These are phyloP conservation scores for Hanseniaspora lachancei DNA, from an alignment of 805 yeast species.

Conservation along the genomic window DNA sequence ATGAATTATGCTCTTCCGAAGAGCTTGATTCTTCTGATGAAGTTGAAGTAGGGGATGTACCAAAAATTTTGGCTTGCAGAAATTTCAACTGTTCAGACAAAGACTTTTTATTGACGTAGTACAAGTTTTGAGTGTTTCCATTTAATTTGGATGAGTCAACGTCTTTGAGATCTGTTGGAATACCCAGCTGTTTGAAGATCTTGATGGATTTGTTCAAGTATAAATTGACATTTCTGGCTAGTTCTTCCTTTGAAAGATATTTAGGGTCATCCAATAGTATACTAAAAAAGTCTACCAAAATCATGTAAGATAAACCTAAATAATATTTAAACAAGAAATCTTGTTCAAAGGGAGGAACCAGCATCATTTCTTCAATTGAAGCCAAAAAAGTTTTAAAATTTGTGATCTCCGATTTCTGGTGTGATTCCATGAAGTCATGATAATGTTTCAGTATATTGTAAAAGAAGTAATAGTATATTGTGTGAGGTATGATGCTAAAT, in stretches of 20 bases:
- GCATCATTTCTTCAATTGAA: conserved; percentile 9
- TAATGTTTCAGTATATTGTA: conserved; percentile 4
- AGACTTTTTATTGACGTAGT: not conserved
- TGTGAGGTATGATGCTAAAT: conserved; percentile 1
- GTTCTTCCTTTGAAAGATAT: not conserved
- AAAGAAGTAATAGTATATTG: conserved; percentile 2
- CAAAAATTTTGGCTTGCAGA: conserved; percentile 5
- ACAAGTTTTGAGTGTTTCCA: not conserved
- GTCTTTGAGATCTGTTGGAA: not conserved
- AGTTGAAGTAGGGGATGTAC: not conserved
- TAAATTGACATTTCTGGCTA: conserved; percentile 1
- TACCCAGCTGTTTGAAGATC: not conserved
- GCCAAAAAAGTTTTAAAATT: conserved; percentile 4
- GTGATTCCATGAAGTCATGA: conserved; percentile 5
- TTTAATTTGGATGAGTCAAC: not conserved
- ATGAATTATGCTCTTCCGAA: not conserved
- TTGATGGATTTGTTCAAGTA: conserved; percentile 4
- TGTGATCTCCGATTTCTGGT: not conserved
- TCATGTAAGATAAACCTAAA: conserved; percentile 2
- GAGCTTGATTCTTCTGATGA: not conserved
- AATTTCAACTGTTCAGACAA: conserved; percentile 1
- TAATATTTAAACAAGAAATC: conserved; percentile 9
- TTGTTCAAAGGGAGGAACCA: conserved; percentile 7
- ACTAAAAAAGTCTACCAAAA: conserved; percentile 6
- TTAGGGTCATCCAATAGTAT: not conserved